Percentiles rank a stretch among this genome's conserved stretches.
These are phyloP conservation scores for Coniosporium apollinis DNA, from an alignment of 495 filamentous ascomycete genomes.

Conservation along the genomic window DNA sequence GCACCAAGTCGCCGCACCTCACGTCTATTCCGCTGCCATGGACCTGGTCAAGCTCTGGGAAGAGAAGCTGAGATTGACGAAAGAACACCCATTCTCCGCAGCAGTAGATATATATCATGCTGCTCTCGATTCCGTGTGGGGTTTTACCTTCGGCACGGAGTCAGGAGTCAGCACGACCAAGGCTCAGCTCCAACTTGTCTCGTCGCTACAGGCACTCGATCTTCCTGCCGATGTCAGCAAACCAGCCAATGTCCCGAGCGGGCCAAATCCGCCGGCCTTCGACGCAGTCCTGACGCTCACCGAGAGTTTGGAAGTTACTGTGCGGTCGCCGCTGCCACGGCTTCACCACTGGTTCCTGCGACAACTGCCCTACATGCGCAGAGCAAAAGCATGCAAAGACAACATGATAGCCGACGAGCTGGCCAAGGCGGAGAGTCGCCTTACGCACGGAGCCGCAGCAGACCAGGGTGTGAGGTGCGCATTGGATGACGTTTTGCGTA, in stretches of 20 bases:
- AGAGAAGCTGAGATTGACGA: slow-evolving; percentile 1
- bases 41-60: slow-evolving; percentile 4
- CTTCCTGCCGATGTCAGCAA: background rate
- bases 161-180: background rate
- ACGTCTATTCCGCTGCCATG: background rate
- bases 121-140: slow-evolving; percentile 24
- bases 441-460: too few relatives aligned
- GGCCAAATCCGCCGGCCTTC: background rate
- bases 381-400: background rate
- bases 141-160: slow-evolving; percentile 16
- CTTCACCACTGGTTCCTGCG: background rate
- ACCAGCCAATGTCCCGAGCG: background rate
- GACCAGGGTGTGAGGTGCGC: background rate
- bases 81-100: slow-evolving; percentile 6
- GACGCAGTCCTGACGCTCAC: background rate
- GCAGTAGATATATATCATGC: slow-evolving; percentile 20
- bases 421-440: too few relatives aligned
- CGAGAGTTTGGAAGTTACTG: background rate
- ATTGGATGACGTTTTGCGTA: background rate
- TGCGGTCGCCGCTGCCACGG: background rate
- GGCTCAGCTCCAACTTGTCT: background rate
- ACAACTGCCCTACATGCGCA: background rate
- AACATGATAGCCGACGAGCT: background rate
- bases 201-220: background rate
- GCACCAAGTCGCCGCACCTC: slow-evolving; percentile 3